Base-by-base conservation (phyloP, 371 early-diverging fungal species). In the Mucor saturninus region DNA sequence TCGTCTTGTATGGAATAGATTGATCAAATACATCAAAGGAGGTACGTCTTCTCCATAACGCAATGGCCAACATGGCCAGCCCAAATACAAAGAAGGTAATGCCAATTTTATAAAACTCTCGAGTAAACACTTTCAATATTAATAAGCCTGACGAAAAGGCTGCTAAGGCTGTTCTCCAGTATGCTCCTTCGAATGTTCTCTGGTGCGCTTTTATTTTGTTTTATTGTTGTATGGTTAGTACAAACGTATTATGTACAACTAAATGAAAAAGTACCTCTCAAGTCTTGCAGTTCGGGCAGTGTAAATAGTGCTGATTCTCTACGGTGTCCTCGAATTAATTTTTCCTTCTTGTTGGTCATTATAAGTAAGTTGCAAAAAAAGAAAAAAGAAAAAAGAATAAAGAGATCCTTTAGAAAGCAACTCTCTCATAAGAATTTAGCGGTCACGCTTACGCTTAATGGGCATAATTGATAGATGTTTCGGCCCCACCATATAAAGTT, bases 181-280 rank as follows among this genome's bases (percentile, higher is more conserved):
- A 91, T 10, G 91, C 90, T 7, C 91, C 91, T 65, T 91, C 91
- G 62, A 90, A 91, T 4, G 91, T 91, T 28, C 91, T 73, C 56
- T 91, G 89, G 5, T 88, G 83, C 9, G 91, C 91, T 88, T 61
- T 57, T 26, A 30, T 29, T 10, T 28, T 13, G 5, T 10, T 15
- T 11, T 15, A n/a, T 48, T 14, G 8, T 9, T 48, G 4, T 21
- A 21, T 35, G 35, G 35, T 35, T 35, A 35, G 35, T 35, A 8
- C 35, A 21, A 21, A 21, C 21, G 21, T 21, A 21, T 21, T 21
- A 21, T 21, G 21, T 21, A 21, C 21, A 21, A 21, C 21, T 21
- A 48, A 48, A 28, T 48, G n/a, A 28, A 28, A 48, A 42, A 42
- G 5, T 57, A 79, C 80, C 80, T 68, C 80, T 63, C 21, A 80